Base-by-base conservation (phyloP, 2,329 filamentous ascomycete species). In the Aspergillus persii region DNA sequence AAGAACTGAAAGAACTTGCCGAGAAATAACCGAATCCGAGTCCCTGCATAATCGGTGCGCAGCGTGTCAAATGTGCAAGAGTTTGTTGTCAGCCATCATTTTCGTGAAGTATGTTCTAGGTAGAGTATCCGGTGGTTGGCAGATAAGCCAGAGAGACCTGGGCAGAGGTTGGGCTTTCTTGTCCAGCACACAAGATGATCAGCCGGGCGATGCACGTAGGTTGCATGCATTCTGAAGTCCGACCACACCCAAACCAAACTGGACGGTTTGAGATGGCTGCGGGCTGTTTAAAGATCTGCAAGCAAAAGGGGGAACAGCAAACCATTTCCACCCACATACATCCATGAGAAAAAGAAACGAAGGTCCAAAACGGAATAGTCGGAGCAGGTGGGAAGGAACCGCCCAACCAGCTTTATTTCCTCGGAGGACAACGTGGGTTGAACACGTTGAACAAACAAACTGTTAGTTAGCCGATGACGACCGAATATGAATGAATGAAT, bases 1-100 rank as follows among this genome's bases (percentile, higher is more conserved):
- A 85, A 54, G 92, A 96, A 74, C 75, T 96, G 60, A 67, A 75
- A 66, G 76, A 66, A 12, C 65, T 66, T 56, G 67, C 68, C 11
- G 58, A 63, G 58, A 54, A 61, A 63, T 73, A 58, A 67, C 50
- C 46, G 50, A 26, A 11, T 33, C 33, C 30, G 30, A 50, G 29
- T 62, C 29, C 30, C 27, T 53, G 26, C 30, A 44, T 15, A 23
- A 23, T 56, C 41, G 52, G 26, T 30, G 36, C 36, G 31, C 49
- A 49, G 50, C 8, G 29, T 12, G 47, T 8, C 30, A 11, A 39
- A 18, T 8, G 23, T 36, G 23, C 33, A 31, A 4, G 50, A 26
- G 31, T 52, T 36, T 39, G 50, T 26, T 26, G 30, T 52, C 50
- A 52, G 31, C 44, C 44, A 36, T 36, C 23, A 12, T 30, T n/a